phyloP scores from a whole-genome alignment of 208 protist genomes.

The Herpetomonas samuelpessoai region DNA sequence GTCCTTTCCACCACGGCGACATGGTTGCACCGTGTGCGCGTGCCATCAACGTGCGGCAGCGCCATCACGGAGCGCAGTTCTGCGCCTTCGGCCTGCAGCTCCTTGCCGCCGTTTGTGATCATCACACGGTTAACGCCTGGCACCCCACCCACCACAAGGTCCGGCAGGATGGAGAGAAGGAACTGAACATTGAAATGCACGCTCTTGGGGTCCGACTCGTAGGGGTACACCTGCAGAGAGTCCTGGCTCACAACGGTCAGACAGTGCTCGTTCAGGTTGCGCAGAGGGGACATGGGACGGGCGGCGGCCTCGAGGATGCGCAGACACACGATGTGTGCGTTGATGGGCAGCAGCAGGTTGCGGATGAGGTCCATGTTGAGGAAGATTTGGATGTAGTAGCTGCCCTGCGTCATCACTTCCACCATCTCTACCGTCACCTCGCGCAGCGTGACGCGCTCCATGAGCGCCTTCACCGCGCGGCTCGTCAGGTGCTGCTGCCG shows the following conservation, averaged over 20 bases:
- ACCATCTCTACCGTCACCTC: conserved; percentile 86
- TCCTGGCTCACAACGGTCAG: conserved; percentile 68
- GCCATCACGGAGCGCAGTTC: conserved; percentile 95
- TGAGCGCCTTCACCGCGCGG: conserved; percentile 86
- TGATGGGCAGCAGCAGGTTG: conserved; percentile 92
- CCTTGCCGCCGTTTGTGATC: conserved; percentile 78
- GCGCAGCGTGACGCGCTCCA: conserved; percentile 91
- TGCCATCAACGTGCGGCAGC: conserved; percentile 92
- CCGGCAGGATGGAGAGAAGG: conserved; percentile 84
- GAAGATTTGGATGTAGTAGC: conserved; percentile 92
- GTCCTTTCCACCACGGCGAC: conserved; percentile 94
- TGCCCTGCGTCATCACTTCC: conserved; percentile 75
- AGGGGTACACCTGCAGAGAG: conserved; percentile 67
- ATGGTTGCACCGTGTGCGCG: conserved; percentile 95
- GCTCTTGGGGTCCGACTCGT: conserved; percentile 33
- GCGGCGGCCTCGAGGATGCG: conserved; percentile 72
- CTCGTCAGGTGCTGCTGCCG: conserved; percentile 37
- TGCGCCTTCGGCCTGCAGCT: conserved; percentile 93
- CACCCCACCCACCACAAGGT: conserved; percentile 94
- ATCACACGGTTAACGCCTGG: conserved; percentile 94
- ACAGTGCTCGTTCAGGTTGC: conserved; percentile 84
- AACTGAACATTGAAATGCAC: conserved; percentile 85
- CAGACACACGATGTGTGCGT: conserved; percentile 65
- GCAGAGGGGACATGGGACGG: conserved; percentile 78
- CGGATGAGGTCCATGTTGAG: conserved; percentile 93